Evolutionary conservation across 163 green algal species (phyloP).

Genomic region (Smithsoniella earleae): DNA sequence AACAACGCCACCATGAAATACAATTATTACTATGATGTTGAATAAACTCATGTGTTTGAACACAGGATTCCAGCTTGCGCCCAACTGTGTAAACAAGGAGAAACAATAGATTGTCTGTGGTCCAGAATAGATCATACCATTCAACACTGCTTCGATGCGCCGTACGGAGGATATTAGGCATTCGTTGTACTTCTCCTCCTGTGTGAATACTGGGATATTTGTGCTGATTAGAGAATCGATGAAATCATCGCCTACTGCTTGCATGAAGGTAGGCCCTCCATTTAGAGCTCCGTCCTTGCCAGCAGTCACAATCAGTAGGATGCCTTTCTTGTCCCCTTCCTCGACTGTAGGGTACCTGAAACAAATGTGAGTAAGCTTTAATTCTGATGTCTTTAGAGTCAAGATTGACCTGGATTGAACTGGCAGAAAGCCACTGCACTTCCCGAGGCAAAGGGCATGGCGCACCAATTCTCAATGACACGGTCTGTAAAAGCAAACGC

Average conservation of each 20-base stretch:
- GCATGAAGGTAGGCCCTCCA: constrained; percentile 73
- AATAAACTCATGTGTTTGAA: no score
- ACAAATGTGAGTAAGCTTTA: no score
- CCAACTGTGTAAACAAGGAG: no score
- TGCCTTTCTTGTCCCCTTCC: constrained; percentile 72
- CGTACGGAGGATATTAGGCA: constrained; percentile 63
- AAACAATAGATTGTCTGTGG: no score
- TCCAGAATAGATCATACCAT: no score
- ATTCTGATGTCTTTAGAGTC: no score
- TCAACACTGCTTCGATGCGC: constrained; percentile 68
- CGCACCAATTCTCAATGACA: constrained; percentile 40
- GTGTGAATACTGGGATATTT: constrained; percentile 89
- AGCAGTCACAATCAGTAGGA: constrained; percentile 87
- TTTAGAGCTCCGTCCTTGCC: constrained; percentile 89
- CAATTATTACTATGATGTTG: no score
- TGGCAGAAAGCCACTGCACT: not conserved
- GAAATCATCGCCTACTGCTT: constrained; percentile 77
- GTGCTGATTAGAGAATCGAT: constrained; percentile 79
- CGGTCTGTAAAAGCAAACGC: constrained; percentile 90
- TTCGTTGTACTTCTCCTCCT: constrained; percentile 98
- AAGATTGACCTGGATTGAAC: not conserved
- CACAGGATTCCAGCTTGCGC: no score
- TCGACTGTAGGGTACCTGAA: constrained; percentile 73
- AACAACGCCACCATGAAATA: no score
- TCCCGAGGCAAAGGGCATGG: not conserved